phyloP scores from a whole-genome alignment of 1,284 basidiomycete genomes.

The Ustilago nuda region DNA sequence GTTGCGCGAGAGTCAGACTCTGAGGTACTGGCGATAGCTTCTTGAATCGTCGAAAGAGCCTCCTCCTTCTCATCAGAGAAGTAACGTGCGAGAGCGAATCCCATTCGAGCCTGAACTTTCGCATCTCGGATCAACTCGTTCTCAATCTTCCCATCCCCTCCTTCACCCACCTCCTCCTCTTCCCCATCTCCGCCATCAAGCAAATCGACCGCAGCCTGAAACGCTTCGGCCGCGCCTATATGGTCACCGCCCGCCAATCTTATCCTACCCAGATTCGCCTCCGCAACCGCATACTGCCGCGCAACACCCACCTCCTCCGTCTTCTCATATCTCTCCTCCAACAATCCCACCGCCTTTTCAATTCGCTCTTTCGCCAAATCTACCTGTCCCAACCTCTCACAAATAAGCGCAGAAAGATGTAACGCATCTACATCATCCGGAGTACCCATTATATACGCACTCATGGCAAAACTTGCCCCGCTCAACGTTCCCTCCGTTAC shows the following conservation, averaged over 20 bases:
- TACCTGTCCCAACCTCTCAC: slow-evolving; percentile 82
- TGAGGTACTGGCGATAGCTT: slow-evolving; percentile 14
- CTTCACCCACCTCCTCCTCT: slow-evolving; percentile 60
- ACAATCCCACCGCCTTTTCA: slow-evolving; percentile 77
- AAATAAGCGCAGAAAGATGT: slow-evolving; percentile 86
- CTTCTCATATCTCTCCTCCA: slow-evolving; percentile 89
- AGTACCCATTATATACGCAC: slow-evolving; percentile 78
- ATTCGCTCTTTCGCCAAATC: slow-evolving; percentile 76
- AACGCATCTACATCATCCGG: slow-evolving; percentile 81
- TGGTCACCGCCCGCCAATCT: slow-evolving; percentile 76
- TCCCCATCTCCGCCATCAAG: slow-evolving; percentile 71
- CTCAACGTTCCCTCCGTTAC: slow-evolving; percentile 28
- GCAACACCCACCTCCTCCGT: slow-evolving; percentile 83
- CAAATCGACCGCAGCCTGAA: slow-evolving; percentile 80
- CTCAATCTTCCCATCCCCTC: slow-evolving; percentile 16
- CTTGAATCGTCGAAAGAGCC: slow-evolving; percentile 16
- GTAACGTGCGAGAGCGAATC: slow-evolving; percentile 32
- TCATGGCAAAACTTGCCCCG: slow-evolving; percentile 80
- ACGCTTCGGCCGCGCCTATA: slow-evolving; percentile 77
- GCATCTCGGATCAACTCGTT: slow-evolving; percentile 6
- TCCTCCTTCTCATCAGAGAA: slow-evolving; percentile 16
- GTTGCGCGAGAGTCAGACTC: background rate
- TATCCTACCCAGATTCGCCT: slow-evolving; percentile 84
- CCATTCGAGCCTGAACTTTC: slow-evolving; percentile 26
- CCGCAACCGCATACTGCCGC: slow-evolving; percentile 82